These are phyloP conservation scores for Anisodus tanguticus DNA, from an alignment of 257 asterid genomes.

Conservation along the genomic window DNA sequence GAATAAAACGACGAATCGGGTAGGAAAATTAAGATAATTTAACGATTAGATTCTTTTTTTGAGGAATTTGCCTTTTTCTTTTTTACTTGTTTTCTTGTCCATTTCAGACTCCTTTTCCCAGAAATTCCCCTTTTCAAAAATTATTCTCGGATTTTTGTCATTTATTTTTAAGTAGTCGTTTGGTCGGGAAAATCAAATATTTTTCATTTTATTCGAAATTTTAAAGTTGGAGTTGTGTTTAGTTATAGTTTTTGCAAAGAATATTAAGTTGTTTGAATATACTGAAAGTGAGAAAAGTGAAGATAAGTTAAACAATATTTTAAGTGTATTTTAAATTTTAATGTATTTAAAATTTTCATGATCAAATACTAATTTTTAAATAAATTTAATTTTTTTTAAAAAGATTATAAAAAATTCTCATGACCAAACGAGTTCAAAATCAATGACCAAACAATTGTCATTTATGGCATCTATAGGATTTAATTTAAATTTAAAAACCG, in stretches of 20 bases:
- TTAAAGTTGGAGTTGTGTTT: no score
- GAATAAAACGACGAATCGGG: background rate
- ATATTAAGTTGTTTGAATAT: no score
- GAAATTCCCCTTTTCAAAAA: background rate
- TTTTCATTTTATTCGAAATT: no score
- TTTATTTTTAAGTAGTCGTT: background rate
- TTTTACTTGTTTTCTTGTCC: background rate
- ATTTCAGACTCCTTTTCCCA: conserved; percentile 10
- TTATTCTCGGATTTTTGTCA: background rate
- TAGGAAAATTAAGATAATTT: background rate
- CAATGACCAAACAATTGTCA: background rate
- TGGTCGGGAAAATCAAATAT: no score
- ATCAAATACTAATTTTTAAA: no score
- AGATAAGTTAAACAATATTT: no score
- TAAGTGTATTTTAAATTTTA: no score
- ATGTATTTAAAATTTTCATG: no score
- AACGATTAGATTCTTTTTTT: background rate
- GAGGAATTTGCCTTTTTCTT: background rate
- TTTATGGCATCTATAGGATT: background rate
- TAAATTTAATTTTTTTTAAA: no score
- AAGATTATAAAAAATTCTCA: no score
- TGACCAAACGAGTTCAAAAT: background rate
- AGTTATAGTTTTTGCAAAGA: no score
- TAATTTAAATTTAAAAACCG: background rate
- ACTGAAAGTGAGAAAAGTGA: no score